phyloP scores from a whole-genome alignment of 345 rosid genomes.

The Sonneratia alba region DNA sequence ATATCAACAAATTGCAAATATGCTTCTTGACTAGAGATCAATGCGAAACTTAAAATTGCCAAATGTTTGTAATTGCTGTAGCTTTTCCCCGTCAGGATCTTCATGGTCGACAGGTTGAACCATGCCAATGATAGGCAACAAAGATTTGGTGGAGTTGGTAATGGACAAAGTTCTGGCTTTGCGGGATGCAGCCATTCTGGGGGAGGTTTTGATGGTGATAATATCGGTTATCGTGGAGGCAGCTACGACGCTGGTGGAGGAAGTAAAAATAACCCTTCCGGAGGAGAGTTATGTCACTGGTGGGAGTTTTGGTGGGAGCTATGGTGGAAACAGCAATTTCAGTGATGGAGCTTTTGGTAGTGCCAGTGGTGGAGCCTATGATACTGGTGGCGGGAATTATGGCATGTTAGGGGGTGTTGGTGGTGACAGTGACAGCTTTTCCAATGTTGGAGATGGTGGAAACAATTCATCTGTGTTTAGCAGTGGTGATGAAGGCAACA shows the following conservation, averaged over 20 bases:
- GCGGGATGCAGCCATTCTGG: constrained; percentile 10
- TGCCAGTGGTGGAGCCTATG: constrained; percentile 8
- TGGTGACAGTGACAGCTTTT: constrained; percentile 12
- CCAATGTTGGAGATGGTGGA: constrained; percentile 14
- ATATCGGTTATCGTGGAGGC: constrained; percentile 5
- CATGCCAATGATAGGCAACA: constrained; percentile 58
- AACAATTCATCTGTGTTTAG: constrained; percentile 1
- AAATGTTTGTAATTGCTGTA: constrained; percentile 11
- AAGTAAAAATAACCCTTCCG: constrained; percentile 14
- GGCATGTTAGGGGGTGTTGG: constrained; percentile 14
- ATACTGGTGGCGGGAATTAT: constrained; percentile 16
- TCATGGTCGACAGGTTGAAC: constrained; percentile 18
- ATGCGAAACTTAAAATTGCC: neutral
- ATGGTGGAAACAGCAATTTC: constrained; percentile 7
- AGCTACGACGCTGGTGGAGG: constrained; percentile 13
- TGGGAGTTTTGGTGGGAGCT: constrained; percentile 1
- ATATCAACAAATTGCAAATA: too few relatives aligned
- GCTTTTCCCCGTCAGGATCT: constrained; percentile 46
- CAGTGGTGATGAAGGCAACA: constrained; percentile 16
- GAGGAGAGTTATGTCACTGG: constrained; percentile 24
- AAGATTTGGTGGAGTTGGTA: constrained; percentile 25
- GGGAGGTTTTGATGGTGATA: constrained; percentile 24
- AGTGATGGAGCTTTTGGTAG: constrained; percentile 19
- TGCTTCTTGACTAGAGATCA: neutral
- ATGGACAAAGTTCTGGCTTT: constrained; percentile 14